Percentiles rank a stretch among this genome's conserved stretches.
Conservation (phyloP, 2,329 filamentous ascomycete genomes). For the Bipolaris gigantea region DNA sequence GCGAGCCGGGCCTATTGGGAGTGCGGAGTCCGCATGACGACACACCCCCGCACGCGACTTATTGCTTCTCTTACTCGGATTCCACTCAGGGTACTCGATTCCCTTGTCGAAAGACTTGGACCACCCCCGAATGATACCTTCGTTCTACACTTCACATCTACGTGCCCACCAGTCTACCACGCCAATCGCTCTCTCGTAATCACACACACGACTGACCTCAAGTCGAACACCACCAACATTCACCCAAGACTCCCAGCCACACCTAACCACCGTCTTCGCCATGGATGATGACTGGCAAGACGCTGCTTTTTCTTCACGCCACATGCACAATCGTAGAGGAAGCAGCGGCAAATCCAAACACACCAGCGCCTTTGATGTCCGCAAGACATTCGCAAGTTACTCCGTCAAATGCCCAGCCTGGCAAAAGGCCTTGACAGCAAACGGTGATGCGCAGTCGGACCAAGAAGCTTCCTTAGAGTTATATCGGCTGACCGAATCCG, state of each 20-base stretch:
- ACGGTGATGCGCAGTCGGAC: constrained; percentile 1
- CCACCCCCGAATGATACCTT: not conserved
- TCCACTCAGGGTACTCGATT: not conserved
- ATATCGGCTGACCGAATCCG: constrained; percentile 23
- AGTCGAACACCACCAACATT: not conserved
- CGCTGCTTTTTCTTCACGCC: constrained; percentile 24
- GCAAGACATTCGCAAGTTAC: constrained; percentile 30
- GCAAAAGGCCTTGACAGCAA: constrained; percentile 10
- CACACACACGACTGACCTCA: not conserved
- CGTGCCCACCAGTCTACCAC: constrained; percentile 4
- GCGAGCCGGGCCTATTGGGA: not conserved
- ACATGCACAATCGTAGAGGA: constrained; percentile 29
- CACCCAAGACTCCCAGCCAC: too few species aligned
- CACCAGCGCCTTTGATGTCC: constrained; percentile 23
- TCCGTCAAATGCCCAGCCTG: constrained; percentile 25
- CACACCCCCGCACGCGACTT: not conserved
- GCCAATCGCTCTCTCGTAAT: not conserved
- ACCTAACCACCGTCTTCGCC: not conserved
- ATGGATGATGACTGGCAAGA: constrained; percentile 29
- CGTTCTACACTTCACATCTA: not conserved
- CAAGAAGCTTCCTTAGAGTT: constrained; percentile 20
- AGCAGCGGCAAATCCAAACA: constrained; percentile 17
- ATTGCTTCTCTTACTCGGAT: not conserved
- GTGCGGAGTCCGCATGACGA: constrained; percentile 6
- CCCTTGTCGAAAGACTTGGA: not conserved